A percentile compares a stretch with the other conserved stretches of the same genome.
These are phyloP conservation scores for Colletotrichum aenigma DNA, from an alignment of 2,329 filamentous ascomycete genomes.

Conservation along the genomic window DNA sequence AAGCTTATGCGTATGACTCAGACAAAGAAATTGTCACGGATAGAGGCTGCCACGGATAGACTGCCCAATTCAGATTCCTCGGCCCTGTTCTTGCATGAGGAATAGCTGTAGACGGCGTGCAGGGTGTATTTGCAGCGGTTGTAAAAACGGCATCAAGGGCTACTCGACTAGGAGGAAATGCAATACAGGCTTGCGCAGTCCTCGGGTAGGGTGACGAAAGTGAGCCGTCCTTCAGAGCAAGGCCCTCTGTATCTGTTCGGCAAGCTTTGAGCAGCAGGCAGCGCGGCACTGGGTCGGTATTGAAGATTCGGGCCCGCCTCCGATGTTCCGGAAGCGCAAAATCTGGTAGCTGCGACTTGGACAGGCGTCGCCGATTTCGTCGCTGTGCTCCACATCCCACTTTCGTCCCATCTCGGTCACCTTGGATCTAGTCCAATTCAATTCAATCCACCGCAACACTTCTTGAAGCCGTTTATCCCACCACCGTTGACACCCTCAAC, in stretches of 20 bases:
- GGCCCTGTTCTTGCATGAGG: neutral
- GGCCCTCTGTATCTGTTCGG: neutral
- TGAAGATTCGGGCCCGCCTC: constrained; percentile 14
- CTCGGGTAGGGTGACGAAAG: neutral
- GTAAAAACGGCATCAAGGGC: neutral
- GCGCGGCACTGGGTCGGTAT: neutral
- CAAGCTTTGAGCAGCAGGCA: neutral
- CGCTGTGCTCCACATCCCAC: constrained; percentile 16
- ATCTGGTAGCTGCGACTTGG: constrained; percentile 7
- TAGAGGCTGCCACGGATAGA: neutral
- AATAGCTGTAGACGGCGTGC: neutral
- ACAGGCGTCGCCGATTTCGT: constrained; percentile 21
- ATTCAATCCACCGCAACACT: neutral
- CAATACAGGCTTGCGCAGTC: neutral
- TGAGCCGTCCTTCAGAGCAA: neutral
- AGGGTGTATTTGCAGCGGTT: neutral
- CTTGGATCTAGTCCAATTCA: neutral
- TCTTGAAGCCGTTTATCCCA: neutral
- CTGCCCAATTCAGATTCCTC: neutral
- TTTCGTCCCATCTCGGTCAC: constrained; percentile 12
- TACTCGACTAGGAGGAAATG: neutral
- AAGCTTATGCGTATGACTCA: constrained; percentile 1
- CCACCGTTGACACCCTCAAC: neutral
- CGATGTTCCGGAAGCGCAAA: constrained; percentile 20
- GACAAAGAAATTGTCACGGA: neutral